Base-by-base conservation (phyloP, 2,329 filamentous ascomycete species). In the Dactylellina sp. region DNA sequence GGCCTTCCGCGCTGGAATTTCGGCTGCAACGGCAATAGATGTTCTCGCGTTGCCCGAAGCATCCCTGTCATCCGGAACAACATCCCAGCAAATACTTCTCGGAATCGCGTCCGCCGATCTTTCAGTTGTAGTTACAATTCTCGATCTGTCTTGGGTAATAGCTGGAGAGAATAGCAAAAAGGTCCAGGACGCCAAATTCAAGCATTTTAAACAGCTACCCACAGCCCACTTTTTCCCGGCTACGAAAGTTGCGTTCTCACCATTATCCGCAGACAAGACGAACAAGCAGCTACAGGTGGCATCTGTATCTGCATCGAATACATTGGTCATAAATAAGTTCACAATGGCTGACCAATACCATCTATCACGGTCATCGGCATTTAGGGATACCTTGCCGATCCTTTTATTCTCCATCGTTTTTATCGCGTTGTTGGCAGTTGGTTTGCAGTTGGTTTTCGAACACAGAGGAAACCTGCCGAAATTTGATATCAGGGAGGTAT, bases 401-500 rank as follows among this genome's bases (percentile, higher is more conserved):
- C 22, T 74, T 7, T 20, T 74, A 2, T 74, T 74, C 32, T 74
- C 70, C 6, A 22, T 74, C 1, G 56, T 74, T 2, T 74, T 74
- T 42, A 75, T 75, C 35, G 63, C 47, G 14, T 53, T 75, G 11
- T 52, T 75, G 25, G 71, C 71, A 6, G 55, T 75, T 32, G 64
- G 50, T 1, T 22, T 75, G 56, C 71, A 75, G 16, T 25, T 75
- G 50, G 71, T 75, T 2, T 75, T 75, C 20, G 71, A 75, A 47
- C 61, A 75, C 20, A 50, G 70, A 42, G 70, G 70, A 2, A 74
- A 74, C 53, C 22, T 74, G 16, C 70, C 70, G 1, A 66, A 74
- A 14, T 74, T 74, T 32, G 70, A 74, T 53, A 74, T 74, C 16
- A 66, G 61, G 70, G 70, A 74, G 14, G 70, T 66, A 1, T 74